A percentile compares a stretch with the other conserved stretches of the same genome.
These are phyloP conservation scores for Colletotrichum magnum DNA, from an alignment of 2,329 filamentous ascomycete genomes.

Conservation along the genomic window DNA sequence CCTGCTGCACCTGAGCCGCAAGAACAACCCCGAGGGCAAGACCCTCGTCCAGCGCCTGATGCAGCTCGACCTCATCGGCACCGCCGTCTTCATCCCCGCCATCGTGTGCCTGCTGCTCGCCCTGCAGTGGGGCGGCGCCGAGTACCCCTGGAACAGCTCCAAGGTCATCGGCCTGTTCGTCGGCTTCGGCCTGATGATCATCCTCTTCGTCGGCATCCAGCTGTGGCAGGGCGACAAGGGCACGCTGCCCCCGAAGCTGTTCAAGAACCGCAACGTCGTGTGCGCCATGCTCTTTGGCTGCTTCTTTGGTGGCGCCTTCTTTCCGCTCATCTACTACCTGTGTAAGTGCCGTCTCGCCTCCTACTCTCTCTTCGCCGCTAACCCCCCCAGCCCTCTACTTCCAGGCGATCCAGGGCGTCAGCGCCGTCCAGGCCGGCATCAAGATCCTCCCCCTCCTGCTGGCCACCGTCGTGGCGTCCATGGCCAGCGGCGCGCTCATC, in stretches of 20 bases:
- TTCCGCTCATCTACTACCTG: constrained; percentile 68
- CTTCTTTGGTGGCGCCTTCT: constrained; percentile 66
- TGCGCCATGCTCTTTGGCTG: constrained; percentile 58
- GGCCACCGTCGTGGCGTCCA: constrained; percentile 63
- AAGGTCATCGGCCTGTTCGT: constrained; percentile 66
- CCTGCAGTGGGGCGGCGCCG: constrained; percentile 69
- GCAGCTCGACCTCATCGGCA: constrained; percentile 69
- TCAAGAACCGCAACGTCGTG: constrained; percentile 59
- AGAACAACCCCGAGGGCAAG: constrained; percentile 49
- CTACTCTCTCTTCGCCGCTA: not conserved
- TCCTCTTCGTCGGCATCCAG: constrained; percentile 63
- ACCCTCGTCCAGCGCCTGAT: constrained; percentile 55
- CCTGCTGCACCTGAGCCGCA: constrained; percentile 53
- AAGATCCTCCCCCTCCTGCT: constrained; percentile 68
- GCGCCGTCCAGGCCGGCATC: constrained; percentile 68
- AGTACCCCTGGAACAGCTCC: constrained; percentile 64
- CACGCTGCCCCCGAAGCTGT: constrained; percentile 64
- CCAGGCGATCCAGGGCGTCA: constrained; percentile 67
- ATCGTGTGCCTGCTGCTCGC: constrained; percentile 68
- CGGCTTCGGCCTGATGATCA: constrained; percentile 60
- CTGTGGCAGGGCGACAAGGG: constrained; percentile 62
- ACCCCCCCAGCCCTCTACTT: constrained; percentile 61
- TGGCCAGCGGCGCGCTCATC: constrained; percentile 59
- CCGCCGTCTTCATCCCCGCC: constrained; percentile 64
- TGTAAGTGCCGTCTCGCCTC: constrained; percentile 51